These are phyloP conservation scores for Naganishia liquefaciens DNA, from an alignment of 1,284 basidiomycete genomes.

Conservation along the genomic window DNA sequence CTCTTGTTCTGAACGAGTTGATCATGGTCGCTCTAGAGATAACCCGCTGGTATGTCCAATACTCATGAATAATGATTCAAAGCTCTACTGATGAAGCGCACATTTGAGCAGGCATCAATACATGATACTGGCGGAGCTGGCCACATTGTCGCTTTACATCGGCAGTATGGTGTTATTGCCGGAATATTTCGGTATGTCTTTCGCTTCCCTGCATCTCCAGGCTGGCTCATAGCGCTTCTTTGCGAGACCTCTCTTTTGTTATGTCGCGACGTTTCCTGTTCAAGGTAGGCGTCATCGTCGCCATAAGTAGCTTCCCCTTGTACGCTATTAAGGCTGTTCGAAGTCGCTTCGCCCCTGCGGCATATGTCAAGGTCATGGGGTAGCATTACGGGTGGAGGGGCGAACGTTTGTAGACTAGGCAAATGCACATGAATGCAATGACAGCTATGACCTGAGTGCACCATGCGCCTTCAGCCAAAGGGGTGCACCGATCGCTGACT, in stretches of 20 bases:
- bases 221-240: neutral
- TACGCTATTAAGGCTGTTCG: slow-evolving; percentile 87
- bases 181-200: slow-evolving; percentile 86
- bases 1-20: slow-evolving; percentile 92
- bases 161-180: slow-evolving; percentile 91
- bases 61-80: slow-evolving; percentile 8
- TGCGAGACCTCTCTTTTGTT: slow-evolving; percentile 84
- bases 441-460: neutral
- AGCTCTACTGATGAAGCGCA: slow-evolving; percentile 12
- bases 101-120: slow-evolving; percentile 73
- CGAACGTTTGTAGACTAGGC: neutral
- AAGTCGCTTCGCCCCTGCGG: slow-evolving; percentile 84
- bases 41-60: slow-evolving; percentile 78
- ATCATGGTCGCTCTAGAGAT: slow-evolving; percentile 99
- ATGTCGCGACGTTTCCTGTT: slow-evolving; percentile 83
- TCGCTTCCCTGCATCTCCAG: neutral
- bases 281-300: slow-evolving; percentile 95
- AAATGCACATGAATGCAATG: neutral
- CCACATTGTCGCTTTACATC: slow-evolving; percentile 84
- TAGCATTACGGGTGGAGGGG: slow-evolving; percentile 32
- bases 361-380: slow-evolving; percentile 78
- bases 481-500: slow-evolving; percentile 11
- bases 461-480: slow-evolving; percentile 11
- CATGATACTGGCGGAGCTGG: slow-evolving; percentile 91
- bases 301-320: slow-evolving; percentile 85